A percentile compares a stretch with the other conserved stretches of the same genome.
phyloP scores from a whole-genome alignment of 495 filamentous ascomycete genomes.

The Talaromyces adpressus region DNA sequence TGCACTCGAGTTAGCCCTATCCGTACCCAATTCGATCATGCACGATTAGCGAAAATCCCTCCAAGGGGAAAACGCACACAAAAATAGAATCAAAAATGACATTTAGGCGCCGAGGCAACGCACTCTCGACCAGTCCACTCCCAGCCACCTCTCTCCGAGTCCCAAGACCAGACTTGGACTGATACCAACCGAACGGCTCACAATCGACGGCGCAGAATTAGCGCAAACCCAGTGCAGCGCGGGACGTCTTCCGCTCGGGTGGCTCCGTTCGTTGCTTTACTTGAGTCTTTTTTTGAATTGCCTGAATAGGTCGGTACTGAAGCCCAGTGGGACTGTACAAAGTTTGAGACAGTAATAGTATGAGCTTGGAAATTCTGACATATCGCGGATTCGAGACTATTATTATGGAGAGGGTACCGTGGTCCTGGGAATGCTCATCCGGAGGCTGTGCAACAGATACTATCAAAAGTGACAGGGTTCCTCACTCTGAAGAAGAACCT shows the following conservation, averaged over 20 bases:
- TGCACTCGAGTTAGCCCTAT: neutral
- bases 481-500: too few species aligned
- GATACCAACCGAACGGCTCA: neutral
- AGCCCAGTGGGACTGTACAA: neutral
- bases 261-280: neutral
- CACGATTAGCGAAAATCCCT: neutral
- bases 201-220: neutral
- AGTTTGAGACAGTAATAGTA: neutral
- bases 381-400: neutral
- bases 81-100: neutral
- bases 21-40: neutral
- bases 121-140: neutral
- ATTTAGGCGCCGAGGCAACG: neutral
- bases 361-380: neutral
- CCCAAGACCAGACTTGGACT: neutral
- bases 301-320: constrained; percentile 2
- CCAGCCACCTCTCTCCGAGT: neutral
- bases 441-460: neutral
- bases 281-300: neutral
- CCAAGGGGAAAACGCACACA: neutral
- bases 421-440: neutral
- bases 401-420: neutral
- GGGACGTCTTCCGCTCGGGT: neutral
- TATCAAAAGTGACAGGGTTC: too few species aligned
- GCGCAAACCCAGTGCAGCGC: neutral